Conservation (phyloP, 2,329 filamentous ascomycete genomes). For the Xylariaceae sp. region DNA sequence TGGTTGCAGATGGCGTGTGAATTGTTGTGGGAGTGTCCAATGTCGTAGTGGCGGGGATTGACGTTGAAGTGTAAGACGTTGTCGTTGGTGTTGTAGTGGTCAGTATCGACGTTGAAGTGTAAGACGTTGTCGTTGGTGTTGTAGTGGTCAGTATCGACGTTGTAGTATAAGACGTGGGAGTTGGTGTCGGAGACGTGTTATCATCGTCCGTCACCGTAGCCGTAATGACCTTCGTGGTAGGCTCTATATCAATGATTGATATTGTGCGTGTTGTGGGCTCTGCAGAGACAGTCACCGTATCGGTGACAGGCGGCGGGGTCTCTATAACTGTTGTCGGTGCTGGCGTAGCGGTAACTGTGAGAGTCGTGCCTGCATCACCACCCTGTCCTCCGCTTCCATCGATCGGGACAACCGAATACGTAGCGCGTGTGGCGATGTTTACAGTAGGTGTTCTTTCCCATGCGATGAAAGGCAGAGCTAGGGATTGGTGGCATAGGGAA, state of each 20-base stretch:
- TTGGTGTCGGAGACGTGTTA: slow-evolving; percentile 12
- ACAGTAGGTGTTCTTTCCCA: slow-evolving; percentile 28
- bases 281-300: slow-evolving; percentile 36
- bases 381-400: slow-evolving; percentile 38
- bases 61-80: neutral
- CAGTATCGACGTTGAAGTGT: neutral
- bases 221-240: slow-evolving; percentile 30
- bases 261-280: slow-evolving; percentile 32
- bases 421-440: slow-evolving; percentile 39
- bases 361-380: slow-evolving; percentile 23
- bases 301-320: slow-evolving; percentile 38
- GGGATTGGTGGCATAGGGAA: slow-evolving; percentile 29
- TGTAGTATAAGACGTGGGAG: slow-evolving; percentile 2
- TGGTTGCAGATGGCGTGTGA: slow-evolving; percentile 4
- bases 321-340: slow-evolving; percentile 43
- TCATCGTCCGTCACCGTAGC: slow-evolving; percentile 28
- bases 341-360: slow-evolving; percentile 43
- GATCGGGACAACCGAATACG: slow-evolving; percentile 47
- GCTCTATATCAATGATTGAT: slow-evolving; percentile 40
- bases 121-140: neutral
- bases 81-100: neutral
- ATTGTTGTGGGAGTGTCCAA: slow-evolving; percentile 7
- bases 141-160: slow-evolving; percentile 3
- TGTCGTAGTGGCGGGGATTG: slow-evolving; percentile 3
- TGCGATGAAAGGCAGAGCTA: slow-evolving; percentile 39